Conservation (phyloP, 768 basidiomycete species). For the Scleroderma citrinum region DNA sequence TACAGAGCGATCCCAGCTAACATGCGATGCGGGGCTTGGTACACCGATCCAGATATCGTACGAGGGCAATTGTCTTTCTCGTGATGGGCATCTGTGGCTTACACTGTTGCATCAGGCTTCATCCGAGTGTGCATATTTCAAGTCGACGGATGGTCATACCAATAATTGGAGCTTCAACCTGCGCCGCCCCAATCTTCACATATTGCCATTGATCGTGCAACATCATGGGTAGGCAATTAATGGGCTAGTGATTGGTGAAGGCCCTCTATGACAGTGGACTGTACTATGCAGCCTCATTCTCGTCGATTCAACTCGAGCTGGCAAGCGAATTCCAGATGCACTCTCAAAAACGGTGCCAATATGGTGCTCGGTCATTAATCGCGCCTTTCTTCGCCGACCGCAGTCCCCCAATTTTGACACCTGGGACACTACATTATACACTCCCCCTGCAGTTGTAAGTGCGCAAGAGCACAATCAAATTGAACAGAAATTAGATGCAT, state of each 20-base stretch:
- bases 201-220: conserved; percentile 52
- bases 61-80: conserved; percentile 9
- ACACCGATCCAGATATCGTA: conserved; percentile 66
- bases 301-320: conserved; percentile 89
- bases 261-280: not conserved
- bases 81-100: not conserved
- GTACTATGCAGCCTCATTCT: conserved; percentile 74
- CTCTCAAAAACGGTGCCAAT: conserved; percentile 90
- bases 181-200: conserved; percentile 75
- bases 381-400: conserved; percentile 35
- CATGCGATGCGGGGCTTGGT: conserved; percentile 93
- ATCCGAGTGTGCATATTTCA: conserved; percentile 64
- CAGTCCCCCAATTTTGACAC: conserved; percentile 3
- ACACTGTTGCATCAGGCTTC: conserved; percentile 12
- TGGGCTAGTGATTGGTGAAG: not conserved
- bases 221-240: conserved; percentile 50
- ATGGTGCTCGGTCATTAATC: conserved; percentile 90
- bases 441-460: conserved; percentile 63
- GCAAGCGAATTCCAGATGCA: conserved; percentile 92
- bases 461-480: conserved; percentile 80
- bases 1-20: conserved; percentile 55
- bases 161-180: conserved; percentile 83
- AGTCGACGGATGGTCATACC: conserved; percentile 86
- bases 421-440: conserved; percentile 63
- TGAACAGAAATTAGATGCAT: conserved; percentile 51